Evolutionary conservation across 768 basidiomycete species (phyloP).

Genomic region (Tulasnella calospora): DNA sequence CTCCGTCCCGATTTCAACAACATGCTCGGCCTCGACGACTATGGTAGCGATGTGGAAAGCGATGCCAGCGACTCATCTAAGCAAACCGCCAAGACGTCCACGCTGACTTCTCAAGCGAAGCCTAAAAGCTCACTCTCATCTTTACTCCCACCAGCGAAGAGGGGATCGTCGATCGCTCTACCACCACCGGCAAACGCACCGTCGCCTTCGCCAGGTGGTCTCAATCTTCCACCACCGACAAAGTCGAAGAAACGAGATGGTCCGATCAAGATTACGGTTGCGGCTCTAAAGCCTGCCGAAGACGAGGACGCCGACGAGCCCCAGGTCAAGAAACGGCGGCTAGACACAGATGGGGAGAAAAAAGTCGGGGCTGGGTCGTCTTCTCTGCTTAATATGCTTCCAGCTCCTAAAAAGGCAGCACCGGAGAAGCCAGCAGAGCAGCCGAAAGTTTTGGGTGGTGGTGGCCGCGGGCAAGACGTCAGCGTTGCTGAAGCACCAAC

Average conservation of each 20-base stretch:
- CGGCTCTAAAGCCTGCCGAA: slow-evolving; percentile 27
- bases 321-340: slow-evolving; percentile 23
- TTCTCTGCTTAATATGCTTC: slow-evolving; percentile 28
- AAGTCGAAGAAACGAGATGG: slow-evolving; percentile 28
- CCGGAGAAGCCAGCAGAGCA: slow-evolving; percentile 17
- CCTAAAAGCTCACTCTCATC: background rate
- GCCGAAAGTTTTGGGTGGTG: slow-evolving; percentile 22
- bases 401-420: slow-evolving; percentile 27
- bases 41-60: slow-evolving; percentile 33
- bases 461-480: background rate
- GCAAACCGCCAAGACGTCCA: background rate
- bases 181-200: background rate
- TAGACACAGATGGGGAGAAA: slow-evolving; percentile 16
- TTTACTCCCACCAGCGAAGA: slow-evolving; percentile 12
- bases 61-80: slow-evolving; percentile 26
- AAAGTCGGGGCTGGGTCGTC: slow-evolving; percentile 27
- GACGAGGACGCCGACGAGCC: slow-evolving; percentile 24
- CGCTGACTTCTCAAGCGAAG: slow-evolving; percentile 1
- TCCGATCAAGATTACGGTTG: slow-evolving; percentile 29
- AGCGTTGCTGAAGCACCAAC: background rate
- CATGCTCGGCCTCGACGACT: slow-evolving; percentile 32
- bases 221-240: slow-evolving; percentile 26
- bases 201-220: slow-evolving; percentile 8
- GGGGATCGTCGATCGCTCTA: background rate
- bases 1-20: background rate